Percentiles rank a stretch among this genome's conserved stretches.
Evolutionary conservation across 140 eudicot genomes (phyloP).

Genomic region (Stevia rebaudiana): DNA sequence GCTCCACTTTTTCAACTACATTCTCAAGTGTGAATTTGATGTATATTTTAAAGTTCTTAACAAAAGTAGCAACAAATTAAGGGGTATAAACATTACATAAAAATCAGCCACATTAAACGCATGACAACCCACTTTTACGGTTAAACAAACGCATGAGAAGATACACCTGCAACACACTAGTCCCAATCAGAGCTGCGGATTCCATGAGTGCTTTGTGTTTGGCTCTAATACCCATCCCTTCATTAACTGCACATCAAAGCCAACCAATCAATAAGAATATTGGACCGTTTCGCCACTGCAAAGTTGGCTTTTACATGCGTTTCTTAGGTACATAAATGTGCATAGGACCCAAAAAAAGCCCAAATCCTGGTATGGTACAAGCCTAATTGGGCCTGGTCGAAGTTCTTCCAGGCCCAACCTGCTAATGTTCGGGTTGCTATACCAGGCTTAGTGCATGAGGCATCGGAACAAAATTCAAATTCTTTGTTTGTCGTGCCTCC

Average conservation of each 20-base stretch:
- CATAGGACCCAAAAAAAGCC: neutral
- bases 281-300: no score
- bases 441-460: no score
- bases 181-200: slow-evolving; percentile 61
- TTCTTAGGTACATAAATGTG: neutral
- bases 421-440: no score
- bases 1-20: slow-evolving; percentile 8
- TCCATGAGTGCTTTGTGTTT: slow-evolving; percentile 76
- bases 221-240: slow-evolving; percentile 78
- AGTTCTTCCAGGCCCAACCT: no score
- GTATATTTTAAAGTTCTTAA: slow-evolving; percentile 5
- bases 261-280: neutral
- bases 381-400: neutral
- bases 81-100: slow-evolving; percentile 2
- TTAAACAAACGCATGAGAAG: slow-evolving; percentile 73
- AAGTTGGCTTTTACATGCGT: neutral
- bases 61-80: slow-evolving; percentile 11
- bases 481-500: no score
- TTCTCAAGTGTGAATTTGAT: slow-evolving; percentile 18
- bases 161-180: slow-evolving; percentile 76
- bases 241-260: slow-evolving; percentile 59
- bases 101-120: slow-evolving; percentile 38
- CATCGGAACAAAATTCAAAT: no score
- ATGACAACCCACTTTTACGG: slow-evolving; percentile 56
- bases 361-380: neutral